These are phyloP conservation scores for Zopfochytrium polystomum DNA, from an alignment of 371 early-diverging fungal genomes.

Conservation along the genomic window DNA sequence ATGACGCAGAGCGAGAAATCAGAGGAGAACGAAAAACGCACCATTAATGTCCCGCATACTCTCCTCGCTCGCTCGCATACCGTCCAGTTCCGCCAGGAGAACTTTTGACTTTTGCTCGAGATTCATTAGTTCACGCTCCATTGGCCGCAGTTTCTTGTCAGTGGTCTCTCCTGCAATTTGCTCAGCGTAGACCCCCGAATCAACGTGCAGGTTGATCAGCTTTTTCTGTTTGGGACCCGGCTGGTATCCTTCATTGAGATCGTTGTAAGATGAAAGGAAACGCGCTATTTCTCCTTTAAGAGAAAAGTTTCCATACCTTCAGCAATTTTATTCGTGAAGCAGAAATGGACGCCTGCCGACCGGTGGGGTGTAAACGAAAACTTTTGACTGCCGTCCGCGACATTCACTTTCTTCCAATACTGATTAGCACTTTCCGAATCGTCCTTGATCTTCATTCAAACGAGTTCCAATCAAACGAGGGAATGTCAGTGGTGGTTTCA, in stretches of 20 bases:
- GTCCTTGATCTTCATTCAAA: conserved; percentile 1
- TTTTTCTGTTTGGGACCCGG: conserved; percentile 57
- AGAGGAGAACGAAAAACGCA: conserved; percentile 35
- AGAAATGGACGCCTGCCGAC: conserved; percentile 78
- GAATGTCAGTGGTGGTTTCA: conserved; percentile 3
- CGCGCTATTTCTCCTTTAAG: conserved; percentile 1
- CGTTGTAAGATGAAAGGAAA: neutral
- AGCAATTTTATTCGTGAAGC: conserved; percentile 79
- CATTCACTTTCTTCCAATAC: conserved; percentile 30
- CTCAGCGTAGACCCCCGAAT: conserved; percentile 82
- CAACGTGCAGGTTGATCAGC: conserved; percentile 69
- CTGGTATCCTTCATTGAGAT: conserved; percentile 51
- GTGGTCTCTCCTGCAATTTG: conserved; percentile 65
- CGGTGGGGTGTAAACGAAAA: conserved; percentile 69
- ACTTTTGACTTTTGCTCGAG: conserved; percentile 73
- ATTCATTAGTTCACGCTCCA: conserved; percentile 80
- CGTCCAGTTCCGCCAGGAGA: conserved; percentile 75
- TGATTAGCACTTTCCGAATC: too few species aligned
- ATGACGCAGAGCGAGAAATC: neutral
- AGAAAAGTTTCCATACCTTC: conserved; percentile 49
- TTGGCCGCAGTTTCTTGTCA: conserved; percentile 79
- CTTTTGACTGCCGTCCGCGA: conserved; percentile 37
- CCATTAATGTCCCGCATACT: conserved; percentile 86
- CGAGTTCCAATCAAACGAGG: neutral
- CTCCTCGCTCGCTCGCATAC: conserved; percentile 72